Percentiles rank a stretch among this genome's conserved stretches.
Conservation (phyloP, 306 rosid species). For the Cyclanthera cordifolia region DNA sequence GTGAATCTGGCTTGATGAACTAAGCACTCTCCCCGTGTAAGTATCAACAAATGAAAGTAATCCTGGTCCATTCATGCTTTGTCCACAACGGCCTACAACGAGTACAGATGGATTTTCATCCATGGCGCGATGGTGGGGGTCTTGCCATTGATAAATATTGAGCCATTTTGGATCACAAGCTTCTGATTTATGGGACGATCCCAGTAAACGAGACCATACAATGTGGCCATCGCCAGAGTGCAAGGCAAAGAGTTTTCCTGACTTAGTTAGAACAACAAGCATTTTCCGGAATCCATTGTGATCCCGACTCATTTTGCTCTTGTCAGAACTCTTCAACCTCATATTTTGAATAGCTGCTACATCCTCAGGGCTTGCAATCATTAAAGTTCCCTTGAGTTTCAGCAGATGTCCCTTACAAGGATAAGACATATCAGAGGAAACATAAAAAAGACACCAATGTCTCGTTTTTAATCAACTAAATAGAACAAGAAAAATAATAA, state of each 20-base stretch:
- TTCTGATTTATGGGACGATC: constrained; percentile 50
- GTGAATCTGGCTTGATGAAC: constrained; percentile 41
- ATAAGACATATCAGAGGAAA: constrained; percentile 21
- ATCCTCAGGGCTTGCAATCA: constrained; percentile 91
- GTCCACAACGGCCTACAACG: constrained; percentile 66
- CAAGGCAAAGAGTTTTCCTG: constrained; percentile 87
- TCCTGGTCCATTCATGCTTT: constrained; percentile 44
- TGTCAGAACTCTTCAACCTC: constrained; percentile 77
- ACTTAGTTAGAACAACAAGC: constrained; percentile 74
- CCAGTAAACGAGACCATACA: constrained; percentile 70
- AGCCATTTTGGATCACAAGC: constrained; percentile 63
- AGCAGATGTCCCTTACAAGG: constrained; percentile 66
- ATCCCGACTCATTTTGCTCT: constrained; percentile 95
- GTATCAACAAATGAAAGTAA: constrained; percentile 78
- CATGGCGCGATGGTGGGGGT: constrained; percentile 91
- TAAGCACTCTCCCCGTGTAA: constrained; percentile 60
- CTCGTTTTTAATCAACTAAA: neutral
- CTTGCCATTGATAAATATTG: constrained; percentile 90
- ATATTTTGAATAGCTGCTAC: constrained; percentile 68
- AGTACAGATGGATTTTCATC: constrained; percentile 87
- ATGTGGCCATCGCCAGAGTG: constrained; percentile 94
- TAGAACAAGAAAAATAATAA: neutral
- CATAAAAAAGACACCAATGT: constrained; percentile 11
- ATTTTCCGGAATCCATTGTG: constrained; percentile 95
- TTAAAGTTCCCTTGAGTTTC: constrained; percentile 91